Conservation (phyloP, 768 basidiomycete species). For the Pisolithus marmoratus region DNA sequence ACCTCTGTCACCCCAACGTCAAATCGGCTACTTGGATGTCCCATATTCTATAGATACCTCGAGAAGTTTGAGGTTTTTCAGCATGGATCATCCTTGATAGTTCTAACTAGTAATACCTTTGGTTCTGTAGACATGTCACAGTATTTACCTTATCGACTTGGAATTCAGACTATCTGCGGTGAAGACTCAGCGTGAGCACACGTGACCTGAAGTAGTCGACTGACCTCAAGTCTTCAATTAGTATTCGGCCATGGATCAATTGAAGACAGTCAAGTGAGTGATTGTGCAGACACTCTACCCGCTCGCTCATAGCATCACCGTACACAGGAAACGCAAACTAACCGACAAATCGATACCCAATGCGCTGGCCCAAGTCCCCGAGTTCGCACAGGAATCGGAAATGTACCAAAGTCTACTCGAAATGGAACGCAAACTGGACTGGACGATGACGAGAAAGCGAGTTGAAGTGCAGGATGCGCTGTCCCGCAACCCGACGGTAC, state of each 20-base stretch:
- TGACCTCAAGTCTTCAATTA: too few species aligned
- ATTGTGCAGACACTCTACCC: neutral
- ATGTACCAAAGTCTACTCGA: slow-evolving; percentile 85
- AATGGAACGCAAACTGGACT: slow-evolving; percentile 89
- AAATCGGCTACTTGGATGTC: too few species aligned
- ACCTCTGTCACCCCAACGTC: too few species aligned
- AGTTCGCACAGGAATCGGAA: slow-evolving; percentile 73
- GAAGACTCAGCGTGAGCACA: too few species aligned
- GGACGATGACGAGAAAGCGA: slow-evolving; percentile 89
- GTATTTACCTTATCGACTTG: too few species aligned
- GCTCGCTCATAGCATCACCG: neutral
- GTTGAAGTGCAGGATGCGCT: slow-evolving; percentile 91
- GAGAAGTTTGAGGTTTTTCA: too few species aligned
- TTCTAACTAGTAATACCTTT: too few species aligned
- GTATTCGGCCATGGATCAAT: slow-evolving; percentile 28
- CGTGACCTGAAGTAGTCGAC: too few species aligned
- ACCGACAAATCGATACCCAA: slow-evolving; percentile 77
- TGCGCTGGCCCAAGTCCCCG: slow-evolving; percentile 65
- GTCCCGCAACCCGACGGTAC: slow-evolving; percentile 58
- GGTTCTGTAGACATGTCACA: too few species aligned
- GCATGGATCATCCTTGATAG: too few species aligned
- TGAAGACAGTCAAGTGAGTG: slow-evolving; percentile 32
- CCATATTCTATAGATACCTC: too few species aligned
- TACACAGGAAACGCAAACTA: slow-evolving; percentile 64
- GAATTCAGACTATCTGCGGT: too few species aligned